Evolutionary conservation across 2,329 filamentous ascomycete genomes (phyloP).

Genomic region (Fusarium foetens): DNA sequence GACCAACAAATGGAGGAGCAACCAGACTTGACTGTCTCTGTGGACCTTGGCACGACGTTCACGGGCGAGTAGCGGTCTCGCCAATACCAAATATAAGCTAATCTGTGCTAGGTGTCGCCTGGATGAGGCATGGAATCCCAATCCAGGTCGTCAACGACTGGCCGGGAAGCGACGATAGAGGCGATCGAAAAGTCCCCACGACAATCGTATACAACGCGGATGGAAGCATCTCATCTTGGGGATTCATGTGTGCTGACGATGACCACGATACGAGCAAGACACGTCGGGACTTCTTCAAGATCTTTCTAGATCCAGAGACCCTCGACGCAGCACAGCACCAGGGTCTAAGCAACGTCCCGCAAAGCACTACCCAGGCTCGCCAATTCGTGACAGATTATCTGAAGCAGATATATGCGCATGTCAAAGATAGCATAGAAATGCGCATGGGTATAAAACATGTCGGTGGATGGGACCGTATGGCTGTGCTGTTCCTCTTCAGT

Average conservation of each 20-base stretch:
- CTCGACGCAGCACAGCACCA: slow-evolving; percentile 55
- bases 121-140: slow-evolving; percentile 53
- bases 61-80: slow-evolving; percentile 48
- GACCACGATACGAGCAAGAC: slow-evolving; percentile 47
- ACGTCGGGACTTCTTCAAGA: slow-evolving; percentile 65
- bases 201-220: slow-evolving; percentile 59
- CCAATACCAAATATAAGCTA: not conserved
- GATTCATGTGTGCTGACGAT: slow-evolving; percentile 61
- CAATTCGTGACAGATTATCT: slow-evolving; percentile 62
- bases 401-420: slow-evolving; percentile 58
- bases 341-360: slow-evolving; percentile 56
- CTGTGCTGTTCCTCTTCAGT: slow-evolving; percentile 65
- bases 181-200: slow-evolving; percentile 66
- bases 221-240: slow-evolving; percentile 60
- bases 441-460: slow-evolving; percentile 51
- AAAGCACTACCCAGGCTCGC: slow-evolving; percentile 55
- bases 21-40: slow-evolving; percentile 54
- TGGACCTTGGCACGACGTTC: slow-evolving; percentile 59
- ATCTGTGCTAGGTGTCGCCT: slow-evolving; percentile 47
- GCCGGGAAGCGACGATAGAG: slow-evolving; percentile 62
- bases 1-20: slow-evolving; percentile 29
- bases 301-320: slow-evolving; percentile 60
- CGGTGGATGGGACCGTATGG: slow-evolving; percentile 56
- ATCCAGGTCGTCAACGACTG: slow-evolving; percentile 62
- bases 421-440: slow-evolving; percentile 57